These are phyloP conservation scores for Trametes polyzona DNA, from an alignment of 1,284 basidiomycete species.

Conservation along the genomic window DNA sequence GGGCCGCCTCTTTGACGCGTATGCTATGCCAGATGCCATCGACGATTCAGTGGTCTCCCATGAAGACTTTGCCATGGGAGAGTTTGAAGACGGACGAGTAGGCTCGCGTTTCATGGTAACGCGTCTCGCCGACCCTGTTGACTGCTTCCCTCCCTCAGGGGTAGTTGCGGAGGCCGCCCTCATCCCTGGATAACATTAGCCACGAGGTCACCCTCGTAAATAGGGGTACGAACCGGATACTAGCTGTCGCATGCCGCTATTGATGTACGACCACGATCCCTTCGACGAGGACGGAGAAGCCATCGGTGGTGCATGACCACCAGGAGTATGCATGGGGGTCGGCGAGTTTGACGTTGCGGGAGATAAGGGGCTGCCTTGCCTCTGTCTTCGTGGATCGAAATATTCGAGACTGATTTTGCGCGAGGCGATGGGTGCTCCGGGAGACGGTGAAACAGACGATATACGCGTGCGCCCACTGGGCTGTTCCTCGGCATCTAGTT, in stretches of 20 bases:
- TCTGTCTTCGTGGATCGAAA: constrained; percentile 12
- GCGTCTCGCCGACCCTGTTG: background rate
- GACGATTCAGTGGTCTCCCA: constrained; percentile 43
- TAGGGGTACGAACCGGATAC: constrained; percentile 49
- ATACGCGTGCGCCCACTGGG: background rate
- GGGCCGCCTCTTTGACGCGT: constrained; percentile 44
- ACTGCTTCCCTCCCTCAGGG: constrained; percentile 6
- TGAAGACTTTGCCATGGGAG: constrained; percentile 57
- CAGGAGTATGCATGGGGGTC: constrained; percentile 36
- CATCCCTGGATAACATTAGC: constrained; percentile 13
- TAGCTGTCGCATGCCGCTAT: constrained; percentile 65
- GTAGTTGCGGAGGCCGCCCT: constrained; percentile 10
- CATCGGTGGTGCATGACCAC: constrained; percentile 34
- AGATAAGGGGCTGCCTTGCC: constrained; percentile 32
- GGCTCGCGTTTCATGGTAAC: constrained; percentile 20
- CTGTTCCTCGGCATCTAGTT: background rate
- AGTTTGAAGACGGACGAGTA: constrained; percentile 30
- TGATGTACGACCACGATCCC: constrained; percentile 77
- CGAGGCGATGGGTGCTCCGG: background rate
- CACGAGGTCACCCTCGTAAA: background rate
- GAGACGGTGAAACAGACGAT: constrained; percentile 13
- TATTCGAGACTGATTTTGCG: constrained; percentile 26
- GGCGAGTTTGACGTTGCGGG: constrained; percentile 43
- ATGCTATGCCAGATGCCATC: constrained; percentile 39
- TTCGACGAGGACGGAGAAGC: constrained; percentile 59